A percentile compares a stretch with the other conserved stretches of the same genome.
Evolutionary conservation across 768 basidiomycete species (phyloP).

Genomic region (Calocybe cyanea): DNA sequence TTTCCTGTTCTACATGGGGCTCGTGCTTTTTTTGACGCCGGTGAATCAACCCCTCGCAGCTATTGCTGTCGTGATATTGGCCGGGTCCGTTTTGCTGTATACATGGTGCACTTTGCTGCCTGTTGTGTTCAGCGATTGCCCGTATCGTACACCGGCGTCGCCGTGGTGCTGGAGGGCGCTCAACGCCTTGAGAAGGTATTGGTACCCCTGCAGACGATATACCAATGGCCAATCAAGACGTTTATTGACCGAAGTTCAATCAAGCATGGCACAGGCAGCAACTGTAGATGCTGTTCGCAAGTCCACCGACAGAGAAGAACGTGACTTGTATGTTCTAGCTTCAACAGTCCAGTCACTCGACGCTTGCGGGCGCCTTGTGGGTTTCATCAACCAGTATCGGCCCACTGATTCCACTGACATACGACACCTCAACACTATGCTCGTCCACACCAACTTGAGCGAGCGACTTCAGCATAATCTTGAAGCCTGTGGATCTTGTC

Average conservation of each 20-base stretch:
- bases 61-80: not conserved
- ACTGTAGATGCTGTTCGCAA: not conserved
- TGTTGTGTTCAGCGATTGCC: not conserved
- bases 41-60: not conserved
- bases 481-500: not conserved
- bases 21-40: not conserved
- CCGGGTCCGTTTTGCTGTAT: not conserved
- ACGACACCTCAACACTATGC: constrained; percentile 1
- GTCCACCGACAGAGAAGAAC: not conserved
- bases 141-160: not conserved
- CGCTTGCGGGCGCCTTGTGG: not conserved
- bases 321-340: not conserved
- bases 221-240: no score
- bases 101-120: not conserved
- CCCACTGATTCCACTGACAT: not conserved
- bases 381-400: not conserved
- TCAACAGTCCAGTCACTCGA: constrained; percentile 1
- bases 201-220: not conserved
- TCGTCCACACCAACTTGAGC: constrained; percentile 1
- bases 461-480: not conserved
- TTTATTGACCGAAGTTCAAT: no score
- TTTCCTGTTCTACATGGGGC: not conserved
- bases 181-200: not conserved
- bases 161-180: not conserved
- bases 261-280: not conserved